Evolutionary conservation across 106 monocot genomes (phyloP), one percentile per base, ranked within the genome.

Genomic region (Acorus calamus): DNA sequence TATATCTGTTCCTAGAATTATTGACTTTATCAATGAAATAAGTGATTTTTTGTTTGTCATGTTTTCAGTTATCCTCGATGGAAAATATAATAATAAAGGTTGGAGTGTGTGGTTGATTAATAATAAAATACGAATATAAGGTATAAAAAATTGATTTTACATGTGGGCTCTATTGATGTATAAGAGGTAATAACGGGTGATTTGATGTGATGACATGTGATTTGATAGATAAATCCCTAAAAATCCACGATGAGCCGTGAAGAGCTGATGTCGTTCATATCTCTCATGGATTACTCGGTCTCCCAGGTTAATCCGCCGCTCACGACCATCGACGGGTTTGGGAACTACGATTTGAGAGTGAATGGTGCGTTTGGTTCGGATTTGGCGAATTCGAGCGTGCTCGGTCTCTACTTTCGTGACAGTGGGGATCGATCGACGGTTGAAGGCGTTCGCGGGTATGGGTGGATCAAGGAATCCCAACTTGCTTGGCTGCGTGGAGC

Each of bases 391-490:
- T 75, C 67, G 13, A 89, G 89, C 63, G 57, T 87, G 53, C 66
- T 94, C 53, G 84, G 80, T 74, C 86, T 94, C 55, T 89, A 94
- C 55, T 78, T 94, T 50, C 76, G 87, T 44, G 94, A 94, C 65
- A 89, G 81, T 54, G 94, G 94, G 41, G 86, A 89, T 71, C 80
- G 75, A 42, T 81, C 46, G 3, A 57, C 74, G 6, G 81, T 84
- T 11, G 66, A 71, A 72, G 86, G 89, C 2, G 11, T 68, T 46
- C 56, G 70, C 71, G 87, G 89, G 12, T 94, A 94, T 66, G 86
- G 84, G 49, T 94, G 81, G 81, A 89, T 94, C 71, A 86, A 69
- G 54, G 84, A 86, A 56, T 94, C 94, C 42, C 94, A 94, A 65
- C 84, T 84, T 50, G 59, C 64, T 52, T 94, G 94, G 94, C 75